A percentile compares a stretch with the other conserved stretches of the same genome.
Conservation (phyloP, 768 basidiomycete species). For the Lactifluus piperatus region DNA sequence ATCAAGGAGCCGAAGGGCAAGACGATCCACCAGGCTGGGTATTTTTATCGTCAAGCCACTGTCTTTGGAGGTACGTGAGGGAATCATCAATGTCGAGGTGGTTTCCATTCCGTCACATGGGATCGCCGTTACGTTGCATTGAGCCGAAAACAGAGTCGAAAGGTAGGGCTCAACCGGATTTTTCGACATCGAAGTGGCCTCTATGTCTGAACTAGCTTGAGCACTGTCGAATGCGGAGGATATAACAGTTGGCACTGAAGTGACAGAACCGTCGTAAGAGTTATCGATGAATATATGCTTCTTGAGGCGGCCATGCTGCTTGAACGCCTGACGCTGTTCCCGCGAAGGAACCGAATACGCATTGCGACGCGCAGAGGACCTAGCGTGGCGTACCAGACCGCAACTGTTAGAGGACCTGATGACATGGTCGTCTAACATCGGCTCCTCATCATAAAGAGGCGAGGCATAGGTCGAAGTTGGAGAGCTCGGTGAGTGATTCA, state of each 20-base stretch:
- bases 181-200: not conserved
- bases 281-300: slow-evolving; percentile 1
- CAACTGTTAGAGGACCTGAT: not conserved
- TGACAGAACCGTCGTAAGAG: not conserved
- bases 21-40: slow-evolving; percentile 6
- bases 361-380: not conserved
- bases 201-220: not conserved
- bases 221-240: not conserved
- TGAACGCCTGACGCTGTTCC: slow-evolving; percentile 3
- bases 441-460: not conserved
- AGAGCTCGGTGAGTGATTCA: not conserved
- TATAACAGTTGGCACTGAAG: not conserved
- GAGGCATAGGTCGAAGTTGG: not conserved
- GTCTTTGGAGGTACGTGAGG: not conserved
- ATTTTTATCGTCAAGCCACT: slow-evolving; percentile 2
- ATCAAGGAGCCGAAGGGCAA: not conserved
- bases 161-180: not conserved
- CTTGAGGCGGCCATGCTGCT: not conserved
- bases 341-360: slow-evolving; percentile 2
- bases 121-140: not conserved
- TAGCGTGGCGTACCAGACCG: not conserved
- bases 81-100: not conserved
- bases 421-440: not conserved
- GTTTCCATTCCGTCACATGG: not conserved
- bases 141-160: not conserved